Conservation (phyloP, 768 basidiomycete species). For the Tylopilus vinaceipallidus region DNA sequence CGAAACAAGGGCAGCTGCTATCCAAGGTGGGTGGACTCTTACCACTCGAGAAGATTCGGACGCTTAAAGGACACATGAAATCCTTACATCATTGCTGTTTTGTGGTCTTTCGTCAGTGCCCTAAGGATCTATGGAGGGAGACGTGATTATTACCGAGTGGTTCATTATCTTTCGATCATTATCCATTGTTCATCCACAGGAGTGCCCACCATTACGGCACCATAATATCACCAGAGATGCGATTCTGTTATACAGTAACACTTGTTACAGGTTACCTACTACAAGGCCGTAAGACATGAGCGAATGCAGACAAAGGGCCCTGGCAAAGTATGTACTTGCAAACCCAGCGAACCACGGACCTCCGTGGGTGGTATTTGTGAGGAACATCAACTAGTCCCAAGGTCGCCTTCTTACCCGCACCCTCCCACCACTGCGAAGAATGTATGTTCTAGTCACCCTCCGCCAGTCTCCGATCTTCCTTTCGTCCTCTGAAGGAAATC, state of each 20-base stretch:
- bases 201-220: constrained; percentile 1
- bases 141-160: constrained; percentile 22
- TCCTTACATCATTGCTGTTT: constrained; percentile 19
- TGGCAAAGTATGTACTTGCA: neutral
- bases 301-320: neutral
- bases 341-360: neutral
- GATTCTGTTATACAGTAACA: neutral
- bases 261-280: neutral
- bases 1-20: too few relatives aligned
- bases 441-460: constrained; percentile 39
- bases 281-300: neutral
- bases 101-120: constrained; percentile 14
- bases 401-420: constrained; percentile 43
- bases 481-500: constrained; percentile 15
- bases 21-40: too few relatives aligned
- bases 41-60: too few relatives aligned
- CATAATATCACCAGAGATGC: neutral
- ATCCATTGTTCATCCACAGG: constrained; percentile 16
- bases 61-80: neutral
- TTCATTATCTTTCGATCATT: constrained; percentile 3
- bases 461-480: constrained; percentile 20
- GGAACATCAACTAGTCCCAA: constrained; percentile 28
- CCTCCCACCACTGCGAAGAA: constrained; percentile 40
- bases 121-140: constrained; percentile 5
- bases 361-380: neutral